Conservation (phyloP, 1,284 basidiomycete genomes). For the Kwoniella shivajii region DNA sequence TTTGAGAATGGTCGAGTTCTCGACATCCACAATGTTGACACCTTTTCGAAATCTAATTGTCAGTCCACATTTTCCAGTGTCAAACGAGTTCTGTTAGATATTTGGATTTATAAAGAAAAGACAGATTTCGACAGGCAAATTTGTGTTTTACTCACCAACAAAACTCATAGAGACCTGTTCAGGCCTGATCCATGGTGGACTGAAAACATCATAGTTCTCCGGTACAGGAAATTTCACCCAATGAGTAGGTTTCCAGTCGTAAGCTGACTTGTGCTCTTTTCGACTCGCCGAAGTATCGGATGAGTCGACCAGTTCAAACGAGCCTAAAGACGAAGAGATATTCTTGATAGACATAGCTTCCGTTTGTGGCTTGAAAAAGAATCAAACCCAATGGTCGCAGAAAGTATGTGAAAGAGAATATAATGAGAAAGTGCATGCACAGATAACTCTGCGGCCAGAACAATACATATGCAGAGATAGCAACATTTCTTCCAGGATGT, state of each 20-base stretch:
- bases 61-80: too few species aligned
- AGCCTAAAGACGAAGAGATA: constrained; percentile 21
- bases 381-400: too few species aligned
- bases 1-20: constrained; percentile 24
- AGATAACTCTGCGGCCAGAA: too few species aligned
- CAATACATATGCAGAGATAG: too few species aligned
- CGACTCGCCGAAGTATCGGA: neutral
- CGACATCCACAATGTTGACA: constrained; percentile 33
- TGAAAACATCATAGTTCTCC: constrained; percentile 24
- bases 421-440: too few species aligned
- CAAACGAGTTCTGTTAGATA: too few species aligned
- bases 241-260: constrained; percentile 35
- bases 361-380: neutral
- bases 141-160: constrained; percentile 28
- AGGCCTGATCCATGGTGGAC: constrained; percentile 35
- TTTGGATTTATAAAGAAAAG: too few species aligned
- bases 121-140: too few species aligned
- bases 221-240: constrained; percentile 37
- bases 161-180: constrained; percentile 33
- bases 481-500: too few species aligned
- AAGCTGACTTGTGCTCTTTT: constrained; percentile 13
- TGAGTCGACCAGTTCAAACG: constrained; percentile 31
- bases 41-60: too few species aligned
- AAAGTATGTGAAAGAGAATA: too few species aligned
- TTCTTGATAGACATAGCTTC: constrained; percentile 5